Base-by-base conservation (phyloP, 768 basidiomycete species). In the Leccinum pellstonianum region DNA sequence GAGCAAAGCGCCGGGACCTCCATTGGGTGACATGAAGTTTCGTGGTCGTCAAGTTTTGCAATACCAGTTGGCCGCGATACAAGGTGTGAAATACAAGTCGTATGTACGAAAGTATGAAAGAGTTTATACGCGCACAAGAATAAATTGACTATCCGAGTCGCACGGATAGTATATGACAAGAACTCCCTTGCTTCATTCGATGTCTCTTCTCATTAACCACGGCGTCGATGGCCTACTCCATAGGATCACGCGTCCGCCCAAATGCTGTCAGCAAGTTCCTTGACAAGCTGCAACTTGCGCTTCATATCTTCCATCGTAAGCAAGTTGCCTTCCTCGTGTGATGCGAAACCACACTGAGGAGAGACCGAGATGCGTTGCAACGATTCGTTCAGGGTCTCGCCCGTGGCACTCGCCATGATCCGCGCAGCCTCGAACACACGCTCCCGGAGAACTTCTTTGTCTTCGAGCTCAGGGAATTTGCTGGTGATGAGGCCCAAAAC, bases 401-500 rank as follows among this genome's bases (percentile, higher is more conserved):
- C 41, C 9, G 41, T 43, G n/a, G n/a, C 41, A 19, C n/a, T 19
- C n/a, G 41, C 41, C 41, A 43, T 43, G 41, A 43, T 43, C 12
- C n/a, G n/a, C 9, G 41, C 41, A 19, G 41, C 41, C 10, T 43
- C n/a, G n/a, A 43, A 43, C 41, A 43, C 41, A 19, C 41, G 41
- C 19, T 43, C n/a, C n/a, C 5, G 41, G 41, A 43, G 41, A 19
- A 43, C 9, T n/a, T 43, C n/a, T 19, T 73, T 69, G 62, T 80
- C 76, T 60, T 83, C 82, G 37, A 83, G 67, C 59, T 67, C 49
- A 0, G 79, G 73, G 59, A 79, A 71, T 66, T 81, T 81, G 25
- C 77, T 77, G 3, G 80, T 79, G 49, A 81, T 64, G 27, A 81
- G 69, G 17, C 80, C 80, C 33, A 81, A 72, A 37, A 81, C 73